These are phyloP conservation scores for Daedalea quercina DNA, from an alignment of 768 basidiomycete genomes.

Conservation along the genomic window DNA sequence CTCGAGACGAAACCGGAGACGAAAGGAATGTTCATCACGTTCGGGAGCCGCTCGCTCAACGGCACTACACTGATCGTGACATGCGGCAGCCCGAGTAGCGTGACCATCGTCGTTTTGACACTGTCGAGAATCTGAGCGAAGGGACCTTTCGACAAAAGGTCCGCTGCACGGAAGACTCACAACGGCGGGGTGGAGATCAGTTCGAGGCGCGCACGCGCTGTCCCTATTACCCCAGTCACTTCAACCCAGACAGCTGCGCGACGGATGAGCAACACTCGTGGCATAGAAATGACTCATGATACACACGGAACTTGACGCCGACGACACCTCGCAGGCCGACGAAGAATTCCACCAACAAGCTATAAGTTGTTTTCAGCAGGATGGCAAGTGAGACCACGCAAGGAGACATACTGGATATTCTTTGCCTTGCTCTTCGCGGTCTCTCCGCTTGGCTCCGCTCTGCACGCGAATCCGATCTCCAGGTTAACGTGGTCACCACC, in stretches of 20 bases:
- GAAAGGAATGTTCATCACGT: conserved; percentile 73
- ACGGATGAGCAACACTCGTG: background rate
- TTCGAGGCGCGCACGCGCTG: conserved; percentile 61
- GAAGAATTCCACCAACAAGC: conserved; percentile 64
- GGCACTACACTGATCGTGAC: conserved; percentile 62
- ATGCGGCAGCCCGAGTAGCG: conserved; percentile 65
- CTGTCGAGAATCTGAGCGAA: conserved; percentile 24
- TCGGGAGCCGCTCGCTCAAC: conserved; percentile 53
- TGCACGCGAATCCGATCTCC: conserved; percentile 67
- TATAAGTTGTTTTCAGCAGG: background rate
- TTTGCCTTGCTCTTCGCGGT: conserved; percentile 31
- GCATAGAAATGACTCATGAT: background rate
- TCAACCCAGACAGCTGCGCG: conserved; percentile 64
- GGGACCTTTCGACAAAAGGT: background rate
- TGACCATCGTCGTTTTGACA: conserved; percentile 42
- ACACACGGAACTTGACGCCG: conserved; percentile 23
- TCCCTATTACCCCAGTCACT: conserved; percentile 56
- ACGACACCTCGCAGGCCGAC: conserved; percentile 41
- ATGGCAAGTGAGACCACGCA: background rate
- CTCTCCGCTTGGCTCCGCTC: conserved; percentile 40
- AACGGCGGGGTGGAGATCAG: conserved; percentile 70
- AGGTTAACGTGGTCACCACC: conserved; percentile 53
- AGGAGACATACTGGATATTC: conserved; percentile 41
- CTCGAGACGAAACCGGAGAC: conserved; percentile 63
- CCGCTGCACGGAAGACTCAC: conserved; percentile 6